A percentile compares a stretch with the other conserved stretches of the same genome.
phyloP scores from a whole-genome alignment of 108 stramenopile genomes.

The Craspedostauros australis region DNA sequence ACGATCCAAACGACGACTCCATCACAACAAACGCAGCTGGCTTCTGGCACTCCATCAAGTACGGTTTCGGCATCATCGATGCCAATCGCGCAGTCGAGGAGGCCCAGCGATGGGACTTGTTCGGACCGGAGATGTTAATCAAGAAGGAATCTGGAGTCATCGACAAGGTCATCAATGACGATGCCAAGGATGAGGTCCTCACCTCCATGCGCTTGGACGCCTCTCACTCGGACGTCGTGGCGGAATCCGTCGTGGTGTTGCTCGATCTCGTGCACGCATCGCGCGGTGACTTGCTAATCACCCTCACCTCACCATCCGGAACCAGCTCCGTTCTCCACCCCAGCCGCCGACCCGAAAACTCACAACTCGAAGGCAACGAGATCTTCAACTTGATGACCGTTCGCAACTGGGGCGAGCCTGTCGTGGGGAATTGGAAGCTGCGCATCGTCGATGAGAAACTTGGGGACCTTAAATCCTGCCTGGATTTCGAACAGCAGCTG shows the following conservation, averaged over 20 bases:
- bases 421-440: constrained; percentile 11
- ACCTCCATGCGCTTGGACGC: too few species aligned
- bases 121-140: constrained; percentile 10
- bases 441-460: constrained; percentile 3
- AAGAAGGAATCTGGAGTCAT: constrained; percentile 7
- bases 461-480: constrained; percentile 13
- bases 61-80: constrained; percentile 47
- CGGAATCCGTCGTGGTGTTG: constrained; percentile 16
- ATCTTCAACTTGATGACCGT: constrained; percentile 23
- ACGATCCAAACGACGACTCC: constrained; percentile 5
- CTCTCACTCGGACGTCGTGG: neutral
- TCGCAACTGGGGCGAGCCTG: constrained; percentile 21
- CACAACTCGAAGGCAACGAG: neutral
- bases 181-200: too few species aligned
- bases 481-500: too few species aligned
- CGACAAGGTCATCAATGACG: constrained; percentile 1
- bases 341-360: constrained; percentile 10
- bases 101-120: constrained; percentile 11
- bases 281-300: constrained; percentile 24
- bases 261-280: constrained; percentile 11
- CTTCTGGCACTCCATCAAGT: constrained; percentile 20
- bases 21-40: constrained; percentile 22
- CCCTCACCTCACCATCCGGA: constrained; percentile 16
- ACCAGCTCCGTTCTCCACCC: constrained; percentile 17
- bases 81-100: constrained; percentile 19